phyloP scores from a whole-genome alignment of 192 early-diverging fungal species.

The Backusella mclennaniae region DNA sequence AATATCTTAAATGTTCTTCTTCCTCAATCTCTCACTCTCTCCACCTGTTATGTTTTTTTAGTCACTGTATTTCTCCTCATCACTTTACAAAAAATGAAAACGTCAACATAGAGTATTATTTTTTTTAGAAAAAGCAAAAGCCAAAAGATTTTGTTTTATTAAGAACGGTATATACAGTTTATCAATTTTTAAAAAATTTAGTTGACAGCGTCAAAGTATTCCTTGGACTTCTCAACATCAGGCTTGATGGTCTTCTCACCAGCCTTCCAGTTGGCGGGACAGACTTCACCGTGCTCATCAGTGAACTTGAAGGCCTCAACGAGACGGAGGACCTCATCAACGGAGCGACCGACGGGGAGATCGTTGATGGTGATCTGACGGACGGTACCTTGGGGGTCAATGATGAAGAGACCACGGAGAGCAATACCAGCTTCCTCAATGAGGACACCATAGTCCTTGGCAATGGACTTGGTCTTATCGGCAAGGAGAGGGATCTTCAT shows the following conservation, averaged over 20 bases:
- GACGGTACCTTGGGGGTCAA: constrained; percentile 85
- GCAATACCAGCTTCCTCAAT: constrained; percentile 77
- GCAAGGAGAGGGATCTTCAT: constrained; percentile 84
- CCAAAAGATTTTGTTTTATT: not conserved
- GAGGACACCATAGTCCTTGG: constrained; percentile 85
- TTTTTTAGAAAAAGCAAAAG: not conserved
- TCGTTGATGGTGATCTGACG: constrained; percentile 90
- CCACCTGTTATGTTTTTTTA: too few species aligned
- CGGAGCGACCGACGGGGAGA: constrained; percentile 79
- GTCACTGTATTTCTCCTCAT: too few species aligned
- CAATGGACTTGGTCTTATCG: constrained; percentile 77
- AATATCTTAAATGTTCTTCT: too few species aligned
- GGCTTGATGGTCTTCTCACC: constrained; percentile 76
- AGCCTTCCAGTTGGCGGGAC: constrained; percentile 79
- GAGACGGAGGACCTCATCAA: constrained; percentile 85
- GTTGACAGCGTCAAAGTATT: constrained; percentile 58
- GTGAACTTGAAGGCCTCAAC: constrained; percentile 92
- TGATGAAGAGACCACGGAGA: constrained; percentile 88
- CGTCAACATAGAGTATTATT: not conserved
- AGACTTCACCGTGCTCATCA: constrained; percentile 83
- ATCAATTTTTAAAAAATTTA: constrained; percentile 10
- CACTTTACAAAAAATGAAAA: too few species aligned
- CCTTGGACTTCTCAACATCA: constrained; percentile 59
- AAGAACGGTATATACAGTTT: not conserved
- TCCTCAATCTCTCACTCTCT: too few species aligned